phyloP scores from a whole-genome alignment of 1,139 yeast genomes.

The Hyphopichia burtonii region DNA sequence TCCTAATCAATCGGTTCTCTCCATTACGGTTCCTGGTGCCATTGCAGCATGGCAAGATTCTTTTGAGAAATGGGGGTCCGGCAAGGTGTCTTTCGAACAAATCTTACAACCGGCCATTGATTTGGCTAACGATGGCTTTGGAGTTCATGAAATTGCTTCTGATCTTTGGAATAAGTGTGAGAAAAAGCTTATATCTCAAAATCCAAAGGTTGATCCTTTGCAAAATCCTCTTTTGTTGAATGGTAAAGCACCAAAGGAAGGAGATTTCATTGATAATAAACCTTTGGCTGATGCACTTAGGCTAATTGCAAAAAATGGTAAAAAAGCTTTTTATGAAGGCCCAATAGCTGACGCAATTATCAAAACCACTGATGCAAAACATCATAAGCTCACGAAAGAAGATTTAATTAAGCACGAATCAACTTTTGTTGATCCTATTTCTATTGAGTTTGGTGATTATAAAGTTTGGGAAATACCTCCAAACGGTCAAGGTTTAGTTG shows the following conservation, averaged over 20 bases:
- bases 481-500: constrained; percentile 78
- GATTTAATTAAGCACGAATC: constrained; percentile 61
- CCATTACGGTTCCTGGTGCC: constrained; percentile 76
- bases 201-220: constrained; percentile 22
- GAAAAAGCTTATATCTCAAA: constrained; percentile 36
- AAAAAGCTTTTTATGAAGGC: constrained; percentile 68
- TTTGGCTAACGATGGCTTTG: constrained; percentile 67
- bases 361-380: constrained; percentile 47
- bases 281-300: constrained; percentile 55
- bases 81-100: constrained; percentile 57
- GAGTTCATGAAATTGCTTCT: constrained; percentile 61
- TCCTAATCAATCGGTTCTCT: constrained; percentile 50
- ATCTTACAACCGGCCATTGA: constrained; percentile 69
- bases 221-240: constrained; percentile 36
- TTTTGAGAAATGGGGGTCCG: constrained; percentile 69
- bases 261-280: constrained; percentile 57
- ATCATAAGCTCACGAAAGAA: constrained; percentile 54
- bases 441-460: constrained; percentile 42
- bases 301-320: constrained; percentile 56
- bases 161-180: constrained; percentile 48
- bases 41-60: constrained; percentile 78
- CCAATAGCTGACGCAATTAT: constrained; percentile 65
- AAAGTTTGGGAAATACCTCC: constrained; percentile 78
- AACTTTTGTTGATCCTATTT: constrained; percentile 61
- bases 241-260: constrained; percentile 51